Evolutionary conservation across 1,284 basidiomycete species (phyloP).

Genomic region (Thelephora terrestris): DNA sequence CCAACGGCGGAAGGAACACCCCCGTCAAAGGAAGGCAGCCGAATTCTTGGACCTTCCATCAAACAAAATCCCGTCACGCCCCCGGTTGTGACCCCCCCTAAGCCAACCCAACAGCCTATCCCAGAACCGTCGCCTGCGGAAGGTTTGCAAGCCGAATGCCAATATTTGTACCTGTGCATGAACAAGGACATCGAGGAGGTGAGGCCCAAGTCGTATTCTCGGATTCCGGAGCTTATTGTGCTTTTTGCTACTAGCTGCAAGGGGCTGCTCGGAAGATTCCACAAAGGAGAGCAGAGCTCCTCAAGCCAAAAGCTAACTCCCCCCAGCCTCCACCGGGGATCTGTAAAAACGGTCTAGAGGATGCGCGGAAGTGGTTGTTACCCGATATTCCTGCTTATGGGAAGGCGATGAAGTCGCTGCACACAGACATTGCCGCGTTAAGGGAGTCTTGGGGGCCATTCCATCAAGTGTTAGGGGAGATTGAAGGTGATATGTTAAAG

Average conservation of each 20-base stretch:
- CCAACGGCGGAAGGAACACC: too few species aligned
- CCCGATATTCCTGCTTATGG: conserved; percentile 44
- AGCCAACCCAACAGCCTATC: conserved; percentile 2
- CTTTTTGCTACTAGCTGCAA: conserved; percentile 1
- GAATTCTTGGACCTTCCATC: background rate
- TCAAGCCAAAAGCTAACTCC: conserved; percentile 23
- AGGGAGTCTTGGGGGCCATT: conserved; percentile 33
- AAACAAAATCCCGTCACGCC: background rate
- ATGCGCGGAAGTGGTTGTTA: conserved; percentile 41
- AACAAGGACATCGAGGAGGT: conserved; percentile 45
- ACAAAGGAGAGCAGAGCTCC: conserved; percentile 22
- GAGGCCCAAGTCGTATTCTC: conserved; percentile 11
- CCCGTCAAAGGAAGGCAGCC: too few species aligned
- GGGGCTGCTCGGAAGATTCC: conserved; percentile 8
- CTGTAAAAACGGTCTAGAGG: conserved; percentile 32
- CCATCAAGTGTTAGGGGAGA: conserved; percentile 35
- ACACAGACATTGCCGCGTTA: conserved; percentile 41
- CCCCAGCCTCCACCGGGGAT: conserved; percentile 20
- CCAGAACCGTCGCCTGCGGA: conserved; percentile 23
- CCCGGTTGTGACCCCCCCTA: conserved; percentile 1
- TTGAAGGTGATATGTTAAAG: conserved; percentile 58
- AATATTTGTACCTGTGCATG: conserved; percentile 31
- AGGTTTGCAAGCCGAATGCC: conserved; percentile 55
- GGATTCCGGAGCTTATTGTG: background rate
- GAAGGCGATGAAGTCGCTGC: conserved; percentile 35